Evolutionary conservation across 2,329 filamentous ascomycete species (phyloP).

Genomic region (Colletotrichum ledebouriae): DNA sequence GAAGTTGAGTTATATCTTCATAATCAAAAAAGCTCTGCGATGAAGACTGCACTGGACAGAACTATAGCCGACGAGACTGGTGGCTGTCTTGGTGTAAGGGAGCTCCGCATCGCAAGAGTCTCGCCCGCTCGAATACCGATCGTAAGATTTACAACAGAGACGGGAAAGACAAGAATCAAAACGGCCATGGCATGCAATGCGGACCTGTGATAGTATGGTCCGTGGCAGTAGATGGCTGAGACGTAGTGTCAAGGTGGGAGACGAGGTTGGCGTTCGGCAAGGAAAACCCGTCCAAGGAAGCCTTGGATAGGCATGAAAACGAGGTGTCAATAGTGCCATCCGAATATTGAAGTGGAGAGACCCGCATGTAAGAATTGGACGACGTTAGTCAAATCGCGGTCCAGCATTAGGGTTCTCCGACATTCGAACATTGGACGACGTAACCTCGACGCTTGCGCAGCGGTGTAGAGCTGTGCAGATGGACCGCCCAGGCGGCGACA

Average conservation of each 20-base stretch:
- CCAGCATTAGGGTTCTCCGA: constrained; percentile 10
- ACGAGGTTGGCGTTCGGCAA: neutral
- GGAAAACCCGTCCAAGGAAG: neutral
- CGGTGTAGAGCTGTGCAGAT: neutral
- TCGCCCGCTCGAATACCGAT: no score
- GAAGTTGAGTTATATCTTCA: neutral
- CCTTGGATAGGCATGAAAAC: neutral
- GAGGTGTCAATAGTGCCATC: constrained; percentile 26
- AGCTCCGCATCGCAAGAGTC: no score
- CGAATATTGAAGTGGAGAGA: constrained; percentile 10
- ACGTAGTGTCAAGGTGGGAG: neutral
- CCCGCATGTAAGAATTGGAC: neutral
- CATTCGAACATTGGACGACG: constrained; percentile 18
- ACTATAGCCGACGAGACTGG: no score
- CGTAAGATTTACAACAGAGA: no score
- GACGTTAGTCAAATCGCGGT: neutral
- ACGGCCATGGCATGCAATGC: no score
- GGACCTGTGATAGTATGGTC: no score
- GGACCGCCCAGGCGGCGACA: constrained; percentile 28
- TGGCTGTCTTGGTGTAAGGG: no score
- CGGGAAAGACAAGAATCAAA: no score
- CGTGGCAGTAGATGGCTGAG: no score
- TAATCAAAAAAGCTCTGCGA: no score
- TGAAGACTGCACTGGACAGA: no score
- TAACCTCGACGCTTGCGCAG: neutral